Conservation (phyloP, 139 green algal genomes). For the Asterochloris sp. region DNA sequence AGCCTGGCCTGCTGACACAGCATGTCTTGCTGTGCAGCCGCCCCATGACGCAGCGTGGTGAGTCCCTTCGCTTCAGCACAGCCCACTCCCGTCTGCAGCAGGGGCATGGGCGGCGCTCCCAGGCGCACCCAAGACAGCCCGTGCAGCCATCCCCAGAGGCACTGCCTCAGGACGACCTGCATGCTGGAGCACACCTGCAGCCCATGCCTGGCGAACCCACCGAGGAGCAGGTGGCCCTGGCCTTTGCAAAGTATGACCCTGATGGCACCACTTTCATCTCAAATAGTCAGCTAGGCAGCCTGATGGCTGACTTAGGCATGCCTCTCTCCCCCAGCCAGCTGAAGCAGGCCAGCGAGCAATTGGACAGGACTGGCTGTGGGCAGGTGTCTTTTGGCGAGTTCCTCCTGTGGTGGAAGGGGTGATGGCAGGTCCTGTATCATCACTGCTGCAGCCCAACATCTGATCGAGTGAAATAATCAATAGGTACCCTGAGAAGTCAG, state of each 20-base stretch:
- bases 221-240: slow-evolving; percentile 52
- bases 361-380: slow-evolving; percentile 41
- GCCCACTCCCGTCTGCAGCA: no score
- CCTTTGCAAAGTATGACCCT: slow-evolving; percentile 50
- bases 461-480: neutral
- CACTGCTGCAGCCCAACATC: neutral
- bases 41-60: no score
- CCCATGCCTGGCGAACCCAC: slow-evolving; percentile 23
- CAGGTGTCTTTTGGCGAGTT: slow-evolving; percentile 66
- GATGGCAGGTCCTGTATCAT: neutral
- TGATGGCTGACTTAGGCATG: slow-evolving; percentile 55
- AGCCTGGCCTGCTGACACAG: no score
- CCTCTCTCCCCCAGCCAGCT: slow-evolving; percentile 46
- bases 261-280: slow-evolving; percentile 44
- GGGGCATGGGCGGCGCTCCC: no score
- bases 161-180: neutral
- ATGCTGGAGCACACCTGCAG: neutral
- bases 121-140: no score
- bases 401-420: slow-evolving; percentile 58
- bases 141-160: neutral
- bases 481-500: no score
- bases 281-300: slow-evolving; percentile 28
- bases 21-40: no score
- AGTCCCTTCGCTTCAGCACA: no score
- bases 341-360: slow-evolving; percentile 51